phyloP scores from a whole-genome alignment of 345 rosid species.

The Eucalyptus guilfoylei region DNA sequence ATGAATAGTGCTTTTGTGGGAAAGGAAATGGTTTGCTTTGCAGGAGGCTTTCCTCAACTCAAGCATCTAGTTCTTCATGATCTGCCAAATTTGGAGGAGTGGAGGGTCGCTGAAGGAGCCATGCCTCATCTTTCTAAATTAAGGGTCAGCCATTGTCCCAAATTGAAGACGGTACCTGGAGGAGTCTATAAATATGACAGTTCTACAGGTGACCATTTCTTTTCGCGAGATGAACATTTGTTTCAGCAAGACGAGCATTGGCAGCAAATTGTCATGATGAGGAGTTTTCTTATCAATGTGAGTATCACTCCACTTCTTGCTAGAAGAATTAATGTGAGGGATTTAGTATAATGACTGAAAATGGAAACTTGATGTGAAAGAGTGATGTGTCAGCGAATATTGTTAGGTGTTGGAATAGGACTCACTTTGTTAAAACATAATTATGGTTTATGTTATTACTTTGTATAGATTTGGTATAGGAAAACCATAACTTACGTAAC shows the following conservation, averaged over 20 bases:
- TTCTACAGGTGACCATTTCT: no score
- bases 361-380: not conserved
- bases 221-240: no score
- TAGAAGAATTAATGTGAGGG: not conserved
- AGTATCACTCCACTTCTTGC: not conserved
- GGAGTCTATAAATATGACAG: not conserved
- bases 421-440: no score
- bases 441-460: no score
- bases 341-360: not conserved
- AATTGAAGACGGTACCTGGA: slow-evolving; percentile 3
- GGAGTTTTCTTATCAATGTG: not conserved
- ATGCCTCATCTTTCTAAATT: slow-evolving; percentile 16
- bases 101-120: slow-evolving; percentile 30
- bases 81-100: slow-evolving; percentile 8
- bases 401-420: not conserved
- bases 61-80: not conserved
- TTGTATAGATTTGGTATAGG: no score
- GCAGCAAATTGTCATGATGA: not conserved
- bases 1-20: no score
- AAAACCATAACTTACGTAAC: no score
- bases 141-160: slow-evolving; percentile 4
- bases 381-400: not conserved
- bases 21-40: no score
- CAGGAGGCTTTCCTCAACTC: no score
- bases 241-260: no score